Conservation (phyloP, 768 basidiomycete species). For the Hygrophorus pudorinus region DNA sequence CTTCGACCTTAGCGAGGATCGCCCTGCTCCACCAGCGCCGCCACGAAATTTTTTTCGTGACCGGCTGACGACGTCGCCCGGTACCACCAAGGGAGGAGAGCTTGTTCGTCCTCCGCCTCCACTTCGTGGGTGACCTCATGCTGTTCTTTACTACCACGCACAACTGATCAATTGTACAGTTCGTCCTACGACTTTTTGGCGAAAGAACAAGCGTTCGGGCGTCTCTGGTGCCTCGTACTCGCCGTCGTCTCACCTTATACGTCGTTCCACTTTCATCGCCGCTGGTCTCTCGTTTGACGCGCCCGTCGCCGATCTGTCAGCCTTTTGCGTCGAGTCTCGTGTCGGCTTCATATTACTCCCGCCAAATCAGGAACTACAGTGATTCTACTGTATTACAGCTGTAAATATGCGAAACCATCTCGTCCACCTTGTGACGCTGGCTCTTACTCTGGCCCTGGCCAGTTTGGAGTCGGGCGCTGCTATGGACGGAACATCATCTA, state of each 20-base stretch:
- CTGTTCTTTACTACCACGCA: not conserved
- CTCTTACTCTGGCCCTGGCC: not conserved
- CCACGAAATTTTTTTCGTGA: conserved; percentile 14
- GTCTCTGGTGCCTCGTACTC: conserved; percentile 65
- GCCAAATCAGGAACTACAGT: conserved; percentile 28
- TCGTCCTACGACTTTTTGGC: conserved; percentile 79
- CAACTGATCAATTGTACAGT: conserved; percentile 29
- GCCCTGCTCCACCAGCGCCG: conserved; percentile 6
- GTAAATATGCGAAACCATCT: not conserved
- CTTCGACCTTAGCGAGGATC: conserved; percentile 3
- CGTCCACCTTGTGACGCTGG: conserved; percentile 6
- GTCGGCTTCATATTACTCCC: conserved; percentile 35
- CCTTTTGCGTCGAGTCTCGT: conserved; percentile 51
- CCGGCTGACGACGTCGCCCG: conserved; percentile 3
- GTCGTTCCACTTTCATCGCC: conserved; percentile 71
- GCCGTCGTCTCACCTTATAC: conserved; percentile 61
- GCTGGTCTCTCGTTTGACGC: conserved; percentile 62
- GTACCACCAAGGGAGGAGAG: conserved; percentile 28
- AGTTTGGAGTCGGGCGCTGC: not conserved
- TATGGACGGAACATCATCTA: not conserved
- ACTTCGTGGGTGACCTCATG: conserved; percentile 43
- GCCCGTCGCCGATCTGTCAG: conserved; percentile 52
- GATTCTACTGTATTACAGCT: no score
- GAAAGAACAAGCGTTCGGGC: conserved; percentile 60
- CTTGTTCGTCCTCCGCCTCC: conserved; percentile 53